Evolutionary conservation across 75 land plant species (phyloP).

Genomic region (Ceratopteris richardii): DNA sequence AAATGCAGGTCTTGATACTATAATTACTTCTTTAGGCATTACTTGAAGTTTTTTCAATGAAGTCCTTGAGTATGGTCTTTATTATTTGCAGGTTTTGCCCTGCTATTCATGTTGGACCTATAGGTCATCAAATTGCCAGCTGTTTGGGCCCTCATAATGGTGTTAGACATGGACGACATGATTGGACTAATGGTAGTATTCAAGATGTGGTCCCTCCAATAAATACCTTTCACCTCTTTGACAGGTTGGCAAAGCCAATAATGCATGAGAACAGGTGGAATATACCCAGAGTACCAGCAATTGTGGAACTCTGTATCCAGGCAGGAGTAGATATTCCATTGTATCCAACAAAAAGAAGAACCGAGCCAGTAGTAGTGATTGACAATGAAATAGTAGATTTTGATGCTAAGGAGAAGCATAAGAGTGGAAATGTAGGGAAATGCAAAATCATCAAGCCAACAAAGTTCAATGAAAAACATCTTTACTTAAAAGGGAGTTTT

Average conservation of each 20-base stretch:
- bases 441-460: conserved; percentile 39
- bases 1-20: conserved; percentile 65
- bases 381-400: conserved; percentile 17
- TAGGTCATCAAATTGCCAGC: conserved; percentile 50
- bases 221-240: conserved; percentile 62
- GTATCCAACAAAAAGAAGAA: conserved; percentile 68
- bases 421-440: conserved; percentile 58
- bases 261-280: conserved; percentile 49
- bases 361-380: conserved; percentile 51
- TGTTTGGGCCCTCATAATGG: conserved; percentile 41
- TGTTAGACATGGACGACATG: conserved; percentile 39
- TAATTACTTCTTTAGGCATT: background rate
- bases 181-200: conserved; percentile 62
- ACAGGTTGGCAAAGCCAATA: conserved; percentile 60
- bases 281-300: conserved; percentile 66
- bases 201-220: conserved; percentile 57
- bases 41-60: background rate
- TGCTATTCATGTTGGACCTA: conserved; percentile 44
- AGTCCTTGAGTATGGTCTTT: background rate
- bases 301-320: conserved; percentile 77
- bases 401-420: conserved; percentile 3
- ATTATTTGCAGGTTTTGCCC: conserved; percentile 42
- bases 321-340: conserved; percentile 88
- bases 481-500: conserved; percentile 34
- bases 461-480: conserved; percentile 49